Evolutionary conservation across 495 filamentous ascomycete species (phyloP).

Genomic region (Xanthoparmelia taractica): DNA sequence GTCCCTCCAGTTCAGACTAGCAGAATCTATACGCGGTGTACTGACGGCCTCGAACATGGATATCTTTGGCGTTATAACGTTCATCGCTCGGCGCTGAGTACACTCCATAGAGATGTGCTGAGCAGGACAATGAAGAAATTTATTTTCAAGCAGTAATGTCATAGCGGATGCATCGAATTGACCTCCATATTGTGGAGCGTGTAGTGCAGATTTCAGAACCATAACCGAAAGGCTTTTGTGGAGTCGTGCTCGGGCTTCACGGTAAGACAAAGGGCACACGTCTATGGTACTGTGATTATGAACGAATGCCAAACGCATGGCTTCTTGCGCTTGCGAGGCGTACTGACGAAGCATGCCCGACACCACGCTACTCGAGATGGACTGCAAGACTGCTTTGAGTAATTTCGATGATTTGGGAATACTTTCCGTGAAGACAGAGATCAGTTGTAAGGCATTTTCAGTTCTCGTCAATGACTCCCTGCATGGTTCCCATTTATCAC

Average conservation of each 20-base stretch:
- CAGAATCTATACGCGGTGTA: slow-evolving; percentile 14
- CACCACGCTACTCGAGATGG: background rate
- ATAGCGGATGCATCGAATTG: slow-evolving; percentile 7
- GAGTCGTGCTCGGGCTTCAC: slow-evolving; percentile 7
- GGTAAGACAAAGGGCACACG: slow-evolving; percentile 12
- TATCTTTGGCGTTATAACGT: background rate
- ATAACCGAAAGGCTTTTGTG: slow-evolving; percentile 14
- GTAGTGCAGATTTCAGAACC: slow-evolving; percentile 27
- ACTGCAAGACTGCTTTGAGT: background rate
- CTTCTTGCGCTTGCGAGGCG: background rate
- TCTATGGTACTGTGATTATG: background rate
- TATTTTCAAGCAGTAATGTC: slow-evolving; percentile 15
- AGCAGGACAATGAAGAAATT: background rate
- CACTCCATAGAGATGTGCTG: slow-evolving; percentile 1
- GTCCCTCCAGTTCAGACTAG: slow-evolving; percentile 40
- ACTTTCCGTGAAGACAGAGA: background rate
- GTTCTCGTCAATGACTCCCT: background rate
- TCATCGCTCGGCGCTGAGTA: background rate
- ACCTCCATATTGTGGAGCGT: slow-evolving; percentile 21
- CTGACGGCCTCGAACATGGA: slow-evolving; percentile 22
- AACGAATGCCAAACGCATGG: background rate
- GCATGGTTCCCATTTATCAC: background rate
- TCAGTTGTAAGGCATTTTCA: slow-evolving; percentile 6
- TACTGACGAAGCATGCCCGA: slow-evolving; percentile 5
- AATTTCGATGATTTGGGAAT: slow-evolving; percentile 3